These are phyloP conservation scores for Alternaria brassicae DNA, from an alignment of 2,329 filamentous ascomycete genomes.

Conservation along the genomic window DNA sequence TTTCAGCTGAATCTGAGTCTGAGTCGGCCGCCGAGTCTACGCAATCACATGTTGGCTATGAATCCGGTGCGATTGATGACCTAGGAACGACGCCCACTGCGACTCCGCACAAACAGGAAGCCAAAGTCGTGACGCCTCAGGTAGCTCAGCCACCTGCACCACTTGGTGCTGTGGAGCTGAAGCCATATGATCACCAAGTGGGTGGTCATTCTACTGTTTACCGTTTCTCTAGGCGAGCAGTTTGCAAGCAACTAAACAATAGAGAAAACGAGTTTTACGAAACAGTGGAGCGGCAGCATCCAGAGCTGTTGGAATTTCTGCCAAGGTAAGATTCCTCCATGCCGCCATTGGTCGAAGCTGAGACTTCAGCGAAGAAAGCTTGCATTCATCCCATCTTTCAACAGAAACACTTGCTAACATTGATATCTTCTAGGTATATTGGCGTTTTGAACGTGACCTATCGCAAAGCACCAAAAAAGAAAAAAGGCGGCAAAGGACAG, in stretches of 20 bases:
- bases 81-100: slow-evolving; percentile 51
- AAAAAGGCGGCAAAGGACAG: slow-evolving; percentile 52
- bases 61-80: slow-evolving; percentile 63
- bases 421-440: slow-evolving; percentile 75
- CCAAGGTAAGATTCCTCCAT: slow-evolving; percentile 65
- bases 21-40: slow-evolving; percentile 53
- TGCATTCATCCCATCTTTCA: background rate
- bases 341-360: slow-evolving; percentile 46
- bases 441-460: slow-evolving; percentile 97
- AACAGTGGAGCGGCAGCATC: slow-evolving; percentile 88
- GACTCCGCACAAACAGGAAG: slow-evolving; percentile 38
- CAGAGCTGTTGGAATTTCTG: slow-evolving; percentile 86
- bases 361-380: slow-evolving; percentile 50
- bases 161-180: slow-evolving; percentile 90
- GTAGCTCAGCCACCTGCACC: slow-evolving; percentile 61
- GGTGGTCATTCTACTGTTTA: slow-evolving; percentile 96
- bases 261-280: slow-evolving; percentile 99
- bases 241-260: slow-evolving; percentile 98
- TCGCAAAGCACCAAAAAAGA: slow-evolving; percentile 76
- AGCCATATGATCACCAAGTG: slow-evolving; percentile 96
- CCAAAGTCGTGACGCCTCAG: slow-evolving; percentile 37
- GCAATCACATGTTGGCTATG: slow-evolving; percentile 57
- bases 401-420: slow-evolving; percentile 40
- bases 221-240: slow-evolving; percentile 90
- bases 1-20: slow-evolving; percentile 52